Conservation (phyloP, 2,329 filamentous ascomycete genomes). For the Trichoderma sp. region DNA sequence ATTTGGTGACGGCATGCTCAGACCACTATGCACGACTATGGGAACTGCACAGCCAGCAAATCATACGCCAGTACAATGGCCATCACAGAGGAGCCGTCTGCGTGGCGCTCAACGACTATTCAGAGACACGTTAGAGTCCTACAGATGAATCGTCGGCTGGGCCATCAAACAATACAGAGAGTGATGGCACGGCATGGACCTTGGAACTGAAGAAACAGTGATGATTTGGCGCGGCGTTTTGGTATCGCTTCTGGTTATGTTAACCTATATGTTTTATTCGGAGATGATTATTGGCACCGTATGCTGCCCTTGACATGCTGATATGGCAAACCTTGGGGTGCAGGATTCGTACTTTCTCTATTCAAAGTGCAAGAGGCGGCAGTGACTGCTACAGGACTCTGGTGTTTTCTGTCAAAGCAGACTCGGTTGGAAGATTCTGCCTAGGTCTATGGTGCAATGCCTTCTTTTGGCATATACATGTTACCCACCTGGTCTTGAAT, state of each 20-base stretch:
- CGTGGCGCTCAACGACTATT: slow-evolving; percentile 87
- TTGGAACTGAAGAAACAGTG: background rate
- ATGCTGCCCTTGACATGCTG: background rate
- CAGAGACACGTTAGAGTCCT: slow-evolving; percentile 46
- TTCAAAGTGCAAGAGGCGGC: background rate
- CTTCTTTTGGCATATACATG: background rate
- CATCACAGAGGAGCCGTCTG: slow-evolving; percentile 90
- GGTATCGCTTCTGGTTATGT: background rate
- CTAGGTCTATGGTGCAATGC: background rate
- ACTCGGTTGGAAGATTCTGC: background rate
- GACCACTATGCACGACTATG: slow-evolving; percentile 91
- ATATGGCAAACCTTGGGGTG: background rate
- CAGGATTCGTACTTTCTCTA: background rate
- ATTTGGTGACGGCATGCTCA: slow-evolving; percentile 87
- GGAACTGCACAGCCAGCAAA: slow-evolving; percentile 82
- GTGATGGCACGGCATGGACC: background rate
- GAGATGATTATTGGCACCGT: background rate
- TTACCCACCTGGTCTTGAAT: background rate
- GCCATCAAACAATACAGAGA: background rate
- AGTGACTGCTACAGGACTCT: background rate
- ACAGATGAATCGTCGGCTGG: background rate
- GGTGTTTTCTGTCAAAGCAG: background rate
- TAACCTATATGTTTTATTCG: background rate
- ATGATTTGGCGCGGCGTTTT: slow-evolving; percentile 4
- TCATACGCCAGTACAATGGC: slow-evolving; percentile 93